These are phyloP conservation scores for Lotus japonicus DNA, from an alignment of 306 rosid genomes.

Conservation along the genomic window DNA sequence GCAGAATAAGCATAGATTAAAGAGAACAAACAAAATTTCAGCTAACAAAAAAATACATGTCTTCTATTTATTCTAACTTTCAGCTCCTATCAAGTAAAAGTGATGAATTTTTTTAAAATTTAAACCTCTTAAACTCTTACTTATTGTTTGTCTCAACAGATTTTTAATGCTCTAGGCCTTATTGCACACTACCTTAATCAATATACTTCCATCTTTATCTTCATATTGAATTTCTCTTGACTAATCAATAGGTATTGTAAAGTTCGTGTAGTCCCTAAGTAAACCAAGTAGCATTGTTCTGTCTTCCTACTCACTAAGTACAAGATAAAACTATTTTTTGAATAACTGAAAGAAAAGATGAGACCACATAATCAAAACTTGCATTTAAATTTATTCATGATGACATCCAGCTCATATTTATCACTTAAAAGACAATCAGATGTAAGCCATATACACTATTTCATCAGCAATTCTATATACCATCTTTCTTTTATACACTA, in stretches of 20 bases:
- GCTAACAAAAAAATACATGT: neutral
- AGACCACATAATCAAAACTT: neutral
- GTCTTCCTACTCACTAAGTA: neutral
- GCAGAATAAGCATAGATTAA: neutral
- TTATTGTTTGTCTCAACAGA: too few relatives aligned
- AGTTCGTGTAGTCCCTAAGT: too few relatives aligned
- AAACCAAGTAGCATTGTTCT: neutral
- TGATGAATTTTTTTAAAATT: too few relatives aligned
- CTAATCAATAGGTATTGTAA: neutral
- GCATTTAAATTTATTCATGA: neutral
- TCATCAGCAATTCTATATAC: neutral
- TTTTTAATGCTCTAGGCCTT: too few relatives aligned
- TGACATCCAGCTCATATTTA: neutral
- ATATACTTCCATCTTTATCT: neutral
- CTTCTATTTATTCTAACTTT: neutral
- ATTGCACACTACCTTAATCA: too few relatives aligned
- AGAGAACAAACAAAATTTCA: neutral
- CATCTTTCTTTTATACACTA: neutral
- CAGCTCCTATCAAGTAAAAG: neutral
- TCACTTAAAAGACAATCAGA: neutral
- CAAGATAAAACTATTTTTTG: neutral
- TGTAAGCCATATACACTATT: neutral
- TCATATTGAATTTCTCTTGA: too few relatives aligned
- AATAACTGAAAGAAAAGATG: neutral
- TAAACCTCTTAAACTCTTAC: too few relatives aligned